Percentiles rank a stretch among this genome's conserved stretches.
Conservation (phyloP, 2,329 filamentous ascomycete genomes). For the Phoma sp. region DNA sequence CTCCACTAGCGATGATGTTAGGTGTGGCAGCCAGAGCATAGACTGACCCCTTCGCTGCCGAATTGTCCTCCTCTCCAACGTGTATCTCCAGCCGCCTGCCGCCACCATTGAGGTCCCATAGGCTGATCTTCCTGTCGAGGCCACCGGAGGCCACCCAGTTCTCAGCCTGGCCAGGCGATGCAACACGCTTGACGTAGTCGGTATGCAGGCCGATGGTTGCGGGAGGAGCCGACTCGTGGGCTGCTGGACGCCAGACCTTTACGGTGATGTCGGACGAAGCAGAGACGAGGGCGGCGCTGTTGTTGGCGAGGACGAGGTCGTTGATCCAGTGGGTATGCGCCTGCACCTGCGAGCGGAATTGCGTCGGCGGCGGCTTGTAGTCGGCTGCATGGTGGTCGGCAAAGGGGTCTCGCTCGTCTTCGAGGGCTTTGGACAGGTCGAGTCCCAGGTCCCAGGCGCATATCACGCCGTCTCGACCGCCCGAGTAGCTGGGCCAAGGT, state of each 20-base stretch:
- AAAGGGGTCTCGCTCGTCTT: constrained; percentile 50
- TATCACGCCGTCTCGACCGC: constrained; percentile 91
- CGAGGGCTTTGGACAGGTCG: constrained; percentile 59
- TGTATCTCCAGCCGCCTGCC: constrained; percentile 89
- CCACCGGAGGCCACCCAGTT: constrained; percentile 95
- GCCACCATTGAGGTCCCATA: constrained; percentile 91
- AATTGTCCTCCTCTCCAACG: constrained; percentile 79
- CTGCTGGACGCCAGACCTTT: constrained; percentile 84
- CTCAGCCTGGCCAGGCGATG: constrained; percentile 71
- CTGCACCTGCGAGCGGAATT: constrained; percentile 68
- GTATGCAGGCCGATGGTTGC: constrained; percentile 88
- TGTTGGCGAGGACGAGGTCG: constrained; percentile 81
- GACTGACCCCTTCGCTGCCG: constrained; percentile 86
- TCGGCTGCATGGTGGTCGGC: constrained; percentile 41
- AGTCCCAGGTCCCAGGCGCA: constrained; percentile 93
- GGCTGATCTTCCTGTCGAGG: constrained; percentile 85
- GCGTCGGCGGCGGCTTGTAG: constrained; percentile 55
- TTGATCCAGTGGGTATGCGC: constrained; percentile 98
- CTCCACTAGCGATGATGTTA: constrained; percentile 86
- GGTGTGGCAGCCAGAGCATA: constrained; percentile 85
- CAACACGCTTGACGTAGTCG: constrained; percentile 95
- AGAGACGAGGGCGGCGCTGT: constrained; percentile 80
- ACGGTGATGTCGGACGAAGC: constrained; percentile 94
- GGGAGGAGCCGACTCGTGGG: constrained; percentile 67
- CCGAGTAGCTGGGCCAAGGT: constrained; percentile 72